Evolutionary conservation across 805 yeast genomes (phyloP).

Genomic region (Candida broadrunensis): DNA sequence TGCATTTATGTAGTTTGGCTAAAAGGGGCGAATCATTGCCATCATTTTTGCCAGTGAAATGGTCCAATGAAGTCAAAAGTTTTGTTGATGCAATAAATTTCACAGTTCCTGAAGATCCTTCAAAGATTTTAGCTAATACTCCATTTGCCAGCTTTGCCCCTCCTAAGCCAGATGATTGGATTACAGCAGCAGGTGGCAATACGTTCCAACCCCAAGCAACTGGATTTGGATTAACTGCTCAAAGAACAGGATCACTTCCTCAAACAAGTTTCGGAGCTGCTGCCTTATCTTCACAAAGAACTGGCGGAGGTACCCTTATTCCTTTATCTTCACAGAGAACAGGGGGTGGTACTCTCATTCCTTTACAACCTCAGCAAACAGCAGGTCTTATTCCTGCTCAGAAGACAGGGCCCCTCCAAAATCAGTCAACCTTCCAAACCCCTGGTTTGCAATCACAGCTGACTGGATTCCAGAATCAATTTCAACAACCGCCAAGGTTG

Average conservation of each 20-base stretch:
- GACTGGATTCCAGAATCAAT: slow-evolving; percentile 10
- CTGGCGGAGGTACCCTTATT: slow-evolving; percentile 40
- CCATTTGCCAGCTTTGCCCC: slow-evolving; percentile 34
- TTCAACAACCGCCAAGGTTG: slow-evolving; percentile 11
- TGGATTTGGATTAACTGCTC: slow-evolving; percentile 23
- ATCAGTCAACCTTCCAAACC: slow-evolving; percentile 20
- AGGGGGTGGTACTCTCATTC: slow-evolving; percentile 43
- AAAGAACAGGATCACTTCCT: slow-evolving; percentile 44
- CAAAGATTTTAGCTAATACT: slow-evolving; percentile 39
- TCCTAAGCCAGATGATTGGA: slow-evolving; percentile 22
- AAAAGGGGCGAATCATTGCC: slow-evolving; percentile 81
- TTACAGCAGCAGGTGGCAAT: slow-evolving; percentile 17
- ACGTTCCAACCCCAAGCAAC: slow-evolving; percentile 28
- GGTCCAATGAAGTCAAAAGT: slow-evolving; percentile 80
- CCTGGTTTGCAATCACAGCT: slow-evolving; percentile 28
- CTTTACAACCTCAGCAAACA: slow-evolving; percentile 65
- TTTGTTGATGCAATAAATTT: slow-evolving; percentile 88
- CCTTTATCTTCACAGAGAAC: slow-evolving; percentile 38
- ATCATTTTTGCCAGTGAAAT: slow-evolving; percentile 61
- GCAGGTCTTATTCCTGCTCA: slow-evolving; percentile 58
- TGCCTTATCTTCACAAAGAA: slow-evolving; percentile 34
- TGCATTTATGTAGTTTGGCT: slow-evolving; percentile 79
- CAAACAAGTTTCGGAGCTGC: slow-evolving; percentile 7
- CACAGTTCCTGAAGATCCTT: slow-evolving; percentile 60
- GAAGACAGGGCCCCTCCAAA: slow-evolving; percentile 32